Conservation (phyloP, 805 yeast species). For the Clavispora vitiphila region DNA sequence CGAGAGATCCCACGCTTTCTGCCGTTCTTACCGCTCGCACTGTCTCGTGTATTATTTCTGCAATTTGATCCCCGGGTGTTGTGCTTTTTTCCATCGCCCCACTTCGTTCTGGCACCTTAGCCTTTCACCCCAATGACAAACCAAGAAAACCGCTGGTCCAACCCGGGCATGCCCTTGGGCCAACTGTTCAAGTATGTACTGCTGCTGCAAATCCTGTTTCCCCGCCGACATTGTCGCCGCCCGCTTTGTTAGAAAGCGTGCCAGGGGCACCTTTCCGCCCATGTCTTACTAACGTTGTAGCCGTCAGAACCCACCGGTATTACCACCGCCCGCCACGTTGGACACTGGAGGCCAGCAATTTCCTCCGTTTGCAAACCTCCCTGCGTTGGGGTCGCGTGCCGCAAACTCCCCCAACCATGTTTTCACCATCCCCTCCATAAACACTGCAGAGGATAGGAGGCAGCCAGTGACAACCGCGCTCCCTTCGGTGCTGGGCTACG, state of each 20-base stretch:
- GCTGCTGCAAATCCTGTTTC: not conserved
- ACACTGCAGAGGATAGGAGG: constrained; percentile 26
- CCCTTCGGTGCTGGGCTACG: constrained; percentile 16
- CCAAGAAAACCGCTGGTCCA: constrained; percentile 40
- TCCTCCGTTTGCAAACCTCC: constrained; percentile 48
- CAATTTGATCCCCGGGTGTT: not conserved
- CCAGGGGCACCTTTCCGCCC: not conserved
- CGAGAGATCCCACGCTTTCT: not conserved
- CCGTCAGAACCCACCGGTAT: constrained; percentile 55
- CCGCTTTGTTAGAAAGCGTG: not conserved
- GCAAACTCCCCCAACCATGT: constrained; percentile 38
- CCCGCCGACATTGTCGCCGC: not conserved
- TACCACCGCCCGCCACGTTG: constrained; percentile 55
- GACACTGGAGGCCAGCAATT: constrained; percentile 46
- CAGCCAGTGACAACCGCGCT: constrained; percentile 4
- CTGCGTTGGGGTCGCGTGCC: constrained; percentile 42
- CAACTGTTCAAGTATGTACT: constrained; percentile 40
- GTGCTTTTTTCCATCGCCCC: not conserved
- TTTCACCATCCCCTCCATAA: constrained; percentile 46
- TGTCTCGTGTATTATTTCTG: not conserved
- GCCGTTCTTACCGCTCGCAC: not conserved
- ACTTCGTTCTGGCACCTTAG: not conserved
- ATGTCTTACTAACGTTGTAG: constrained; percentile 32
- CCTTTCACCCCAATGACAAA: constrained; percentile 28
- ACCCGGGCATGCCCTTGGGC: constrained; percentile 37